A percentile compares a stretch with the other conserved stretches of the same genome.
These are phyloP conservation scores for Candida xiaguanensis DNA, from an alignment of 805 yeast species.

Conservation along the genomic window DNA sequence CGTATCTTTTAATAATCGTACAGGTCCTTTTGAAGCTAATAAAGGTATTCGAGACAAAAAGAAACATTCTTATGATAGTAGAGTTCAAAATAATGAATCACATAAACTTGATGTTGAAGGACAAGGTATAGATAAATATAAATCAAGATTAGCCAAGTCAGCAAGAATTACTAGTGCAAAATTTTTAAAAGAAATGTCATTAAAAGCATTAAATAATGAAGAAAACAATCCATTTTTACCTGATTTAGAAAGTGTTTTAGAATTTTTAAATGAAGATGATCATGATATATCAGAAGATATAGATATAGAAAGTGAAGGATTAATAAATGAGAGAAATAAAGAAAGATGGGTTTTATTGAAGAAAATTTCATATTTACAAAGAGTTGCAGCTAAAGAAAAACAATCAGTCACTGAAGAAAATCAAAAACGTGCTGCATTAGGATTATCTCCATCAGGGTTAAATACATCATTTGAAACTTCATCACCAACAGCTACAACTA, in stretches of 20 bases:
- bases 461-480: not conserved
- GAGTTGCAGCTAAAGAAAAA: slow-evolving; percentile 53
- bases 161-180: slow-evolving; percentile 53
- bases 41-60: slow-evolving; percentile 81
- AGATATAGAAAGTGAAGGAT: slow-evolving; percentile 36
- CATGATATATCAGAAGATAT: slow-evolving; percentile 28
- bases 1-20: slow-evolving; percentile 79
- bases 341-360: slow-evolving; percentile 73
- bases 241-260: slow-evolving; percentile 50
- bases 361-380: slow-evolving; percentile 65
- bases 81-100: slow-evolving; percentile 62
- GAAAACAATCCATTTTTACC: slow-evolving; percentile 45
- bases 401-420: slow-evolving; percentile 36
- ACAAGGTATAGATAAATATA: slow-evolving; percentile 64
- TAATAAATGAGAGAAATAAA: slow-evolving; percentile 40
- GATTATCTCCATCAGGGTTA: slow-evolving; percentile 12
- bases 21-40: slow-evolving; percentile 73
- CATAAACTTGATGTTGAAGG: slow-evolving; percentile 79
- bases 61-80: slow-evolving; percentile 73
- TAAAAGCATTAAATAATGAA: slow-evolving; percentile 38
- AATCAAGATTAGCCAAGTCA: slow-evolving; percentile 39
- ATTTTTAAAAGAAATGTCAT: slow-evolving; percentile 56
- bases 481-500: not conserved
- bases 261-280: slow-evolving; percentile 50
- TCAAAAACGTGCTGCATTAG: slow-evolving; percentile 32